These are phyloP conservation scores for Pythium aquatile DNA, from an alignment of 352 stramenopile genomes.

Conservation along the genomic window DNA sequence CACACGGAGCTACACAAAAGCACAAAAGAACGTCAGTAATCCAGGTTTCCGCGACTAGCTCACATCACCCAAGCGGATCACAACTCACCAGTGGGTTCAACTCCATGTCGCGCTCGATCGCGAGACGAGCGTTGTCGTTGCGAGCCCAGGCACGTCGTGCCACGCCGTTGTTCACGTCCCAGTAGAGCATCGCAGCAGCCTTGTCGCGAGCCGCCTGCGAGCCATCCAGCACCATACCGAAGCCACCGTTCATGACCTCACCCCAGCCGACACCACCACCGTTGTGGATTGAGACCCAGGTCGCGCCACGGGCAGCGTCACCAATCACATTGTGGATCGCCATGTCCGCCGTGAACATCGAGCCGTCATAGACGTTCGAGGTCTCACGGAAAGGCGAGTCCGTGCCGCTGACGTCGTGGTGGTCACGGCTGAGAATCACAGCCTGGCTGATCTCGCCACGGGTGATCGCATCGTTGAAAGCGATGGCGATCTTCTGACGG, in stretches of 20 bases:
- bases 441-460: slow-evolving; percentile 61
- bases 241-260: slow-evolving; percentile 88
- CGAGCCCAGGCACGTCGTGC: slow-evolving; percentile 74
- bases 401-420: slow-evolving; percentile 89
- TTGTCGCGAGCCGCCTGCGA: slow-evolving; percentile 61
- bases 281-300: slow-evolving; percentile 89
- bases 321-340: slow-evolving; percentile 89
- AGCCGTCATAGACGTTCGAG: slow-evolving; percentile 86
- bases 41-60: not conserved
- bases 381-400: slow-evolving; percentile 89
- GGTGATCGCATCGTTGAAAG: slow-evolving; percentile 83
- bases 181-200: slow-evolving; percentile 75
- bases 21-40: slow-evolving; percentile 17
- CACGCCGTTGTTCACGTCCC: slow-evolving; percentile 91
- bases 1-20: slow-evolving; percentile 39
- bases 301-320: slow-evolving; percentile 78
- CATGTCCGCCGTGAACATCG: slow-evolving; percentile 88
- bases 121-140: slow-evolving; percentile 84
- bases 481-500: slow-evolving; percentile 69
- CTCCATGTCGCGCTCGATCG: slow-evolving; percentile 84
- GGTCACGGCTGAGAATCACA: slow-evolving; percentile 83
- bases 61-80: not conserved
- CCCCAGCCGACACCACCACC: slow-evolving; percentile 87
- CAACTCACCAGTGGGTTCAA: slow-evolving; percentile 59
- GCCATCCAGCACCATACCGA: slow-evolving; percentile 86